Evolutionary conservation across 208 protist genomes (phyloP).

Genomic region (Acanthamoeba lugdunensis): DNA sequence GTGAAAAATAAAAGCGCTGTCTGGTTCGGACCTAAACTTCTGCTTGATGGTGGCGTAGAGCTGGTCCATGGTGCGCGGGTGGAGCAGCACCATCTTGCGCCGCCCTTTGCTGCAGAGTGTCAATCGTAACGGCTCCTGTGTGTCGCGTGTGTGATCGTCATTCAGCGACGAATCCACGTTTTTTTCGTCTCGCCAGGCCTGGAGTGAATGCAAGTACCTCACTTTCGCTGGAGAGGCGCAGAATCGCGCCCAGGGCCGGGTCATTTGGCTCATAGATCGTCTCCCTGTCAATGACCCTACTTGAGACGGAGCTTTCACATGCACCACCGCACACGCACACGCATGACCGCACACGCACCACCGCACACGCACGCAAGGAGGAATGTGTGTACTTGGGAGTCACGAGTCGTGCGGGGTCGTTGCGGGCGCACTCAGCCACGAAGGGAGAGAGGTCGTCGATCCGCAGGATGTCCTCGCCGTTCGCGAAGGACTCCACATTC

Average conservation of each 20-base stretch:
- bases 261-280: slow-evolving; percentile 21
- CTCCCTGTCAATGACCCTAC: not conserved
- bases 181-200: not conserved
- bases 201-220: not conserved
- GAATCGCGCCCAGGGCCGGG: not conserved
- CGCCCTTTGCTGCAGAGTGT: slow-evolving; percentile 12
- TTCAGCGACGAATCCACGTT: not conserved
- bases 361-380: not conserved
- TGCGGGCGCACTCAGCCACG: slow-evolving; percentile 59
- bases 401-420: slow-evolving; percentile 18
- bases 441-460: slow-evolving; percentile 78
- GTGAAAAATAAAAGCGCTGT: too few relatives aligned
- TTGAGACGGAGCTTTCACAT: too few relatives aligned
- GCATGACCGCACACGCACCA: too few relatives aligned
- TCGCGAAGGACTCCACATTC: not conserved
- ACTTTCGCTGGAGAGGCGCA: slow-evolving; percentile 11
- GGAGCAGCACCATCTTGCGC: slow-evolving; percentile 46
- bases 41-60: slow-evolving; percentile 32
- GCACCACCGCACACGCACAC: too few relatives aligned
- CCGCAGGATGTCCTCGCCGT: slow-evolving; percentile 66
- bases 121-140: slow-evolving; percentile 38
- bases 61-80: slow-evolving; percentile 49
- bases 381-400: not conserved
- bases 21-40: slow-evolving; percentile 28
- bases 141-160: not conserved